Conservation (phyloP, 2,329 filamentous ascomycete species). For the Botrytis fabae region DNA sequence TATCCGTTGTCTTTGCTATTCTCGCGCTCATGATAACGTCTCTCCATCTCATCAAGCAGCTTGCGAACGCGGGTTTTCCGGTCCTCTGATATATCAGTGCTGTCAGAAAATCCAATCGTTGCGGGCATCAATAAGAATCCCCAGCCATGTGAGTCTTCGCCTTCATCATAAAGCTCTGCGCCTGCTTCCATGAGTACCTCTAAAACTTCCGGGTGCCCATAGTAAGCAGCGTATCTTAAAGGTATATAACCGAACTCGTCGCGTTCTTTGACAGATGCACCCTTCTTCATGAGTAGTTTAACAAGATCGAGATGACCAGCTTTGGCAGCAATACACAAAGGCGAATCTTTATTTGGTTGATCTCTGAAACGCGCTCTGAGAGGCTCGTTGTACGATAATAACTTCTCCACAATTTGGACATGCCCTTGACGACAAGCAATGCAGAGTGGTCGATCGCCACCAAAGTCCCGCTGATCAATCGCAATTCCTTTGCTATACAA, state of each 20-base stretch:
- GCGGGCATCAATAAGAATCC: slow-evolving; percentile 14
- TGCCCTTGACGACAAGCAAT: slow-evolving; percentile 25
- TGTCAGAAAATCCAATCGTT: slow-evolving; percentile 21
- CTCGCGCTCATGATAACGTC: background rate
- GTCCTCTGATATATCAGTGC: slow-evolving; percentile 14
- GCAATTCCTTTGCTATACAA: slow-evolving; percentile 1
- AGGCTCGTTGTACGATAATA: slow-evolving; percentile 18
- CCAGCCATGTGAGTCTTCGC: slow-evolving; percentile 19
- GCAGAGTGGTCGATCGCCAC: slow-evolving; percentile 16
- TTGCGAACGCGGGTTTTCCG: slow-evolving; percentile 18
- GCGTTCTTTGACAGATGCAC: slow-evolving; percentile 22
- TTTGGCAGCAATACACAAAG: slow-evolving; percentile 25
- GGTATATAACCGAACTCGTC: slow-evolving; percentile 23
- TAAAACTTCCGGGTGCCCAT: slow-evolving; percentile 24
- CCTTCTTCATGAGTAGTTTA: slow-evolving; percentile 19
- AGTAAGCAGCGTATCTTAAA: slow-evolving; percentile 23
- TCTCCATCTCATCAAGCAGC: slow-evolving; percentile 21
- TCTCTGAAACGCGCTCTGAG: slow-evolving; percentile 12
- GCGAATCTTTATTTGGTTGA: slow-evolving; percentile 17
- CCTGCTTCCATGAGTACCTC: slow-evolving; percentile 22
- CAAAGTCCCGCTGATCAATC: slow-evolving; percentile 5
- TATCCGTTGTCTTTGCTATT: background rate
- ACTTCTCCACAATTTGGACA: slow-evolving; percentile 21
- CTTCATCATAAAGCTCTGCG: slow-evolving; percentile 22
- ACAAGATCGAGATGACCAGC: slow-evolving; percentile 23